Percentiles rank a stretch among this genome's conserved stretches.
These are phyloP conservation scores for Microsporum ferrugineum DNA, from an alignment of 2,329 filamentous ascomycete genomes.

Conservation along the genomic window DNA sequence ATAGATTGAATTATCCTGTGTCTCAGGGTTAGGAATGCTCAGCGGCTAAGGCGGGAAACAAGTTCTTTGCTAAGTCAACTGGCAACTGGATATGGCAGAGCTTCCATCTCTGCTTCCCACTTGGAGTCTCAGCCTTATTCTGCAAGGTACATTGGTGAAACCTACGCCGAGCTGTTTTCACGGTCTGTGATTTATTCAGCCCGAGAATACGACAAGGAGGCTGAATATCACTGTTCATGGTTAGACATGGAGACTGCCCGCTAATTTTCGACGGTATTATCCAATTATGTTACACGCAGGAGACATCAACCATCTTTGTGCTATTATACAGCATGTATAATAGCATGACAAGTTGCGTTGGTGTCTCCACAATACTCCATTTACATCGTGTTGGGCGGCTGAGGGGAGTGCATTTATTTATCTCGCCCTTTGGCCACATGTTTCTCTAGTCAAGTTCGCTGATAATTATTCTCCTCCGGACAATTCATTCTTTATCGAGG, in stretches of 20 bases:
- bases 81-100: background rate
- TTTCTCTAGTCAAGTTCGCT: background rate
- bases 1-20: background rate
- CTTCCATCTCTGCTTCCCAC: background rate
- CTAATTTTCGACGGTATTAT: background rate
- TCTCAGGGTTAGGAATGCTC: too few species aligned
- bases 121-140: background rate
- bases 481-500: background rate
- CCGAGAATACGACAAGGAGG: background rate
- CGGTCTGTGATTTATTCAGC: background rate
- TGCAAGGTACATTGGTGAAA: background rate
- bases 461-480: background rate
- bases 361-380: background rate
- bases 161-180: background rate
- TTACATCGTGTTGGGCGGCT: background rate
- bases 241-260: background rate
- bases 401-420: background rate
- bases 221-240: background rate
- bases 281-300: background rate
- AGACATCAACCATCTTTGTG: background rate
- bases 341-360: background rate
- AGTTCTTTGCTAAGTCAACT: too few species aligned
- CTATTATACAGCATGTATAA: background rate
- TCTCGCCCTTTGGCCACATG: background rate
- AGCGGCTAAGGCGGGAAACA: too few species aligned